Conservation (phyloP, 2,329 filamentous ascomycete genomes). For the Moelleriella libera region DNA sequence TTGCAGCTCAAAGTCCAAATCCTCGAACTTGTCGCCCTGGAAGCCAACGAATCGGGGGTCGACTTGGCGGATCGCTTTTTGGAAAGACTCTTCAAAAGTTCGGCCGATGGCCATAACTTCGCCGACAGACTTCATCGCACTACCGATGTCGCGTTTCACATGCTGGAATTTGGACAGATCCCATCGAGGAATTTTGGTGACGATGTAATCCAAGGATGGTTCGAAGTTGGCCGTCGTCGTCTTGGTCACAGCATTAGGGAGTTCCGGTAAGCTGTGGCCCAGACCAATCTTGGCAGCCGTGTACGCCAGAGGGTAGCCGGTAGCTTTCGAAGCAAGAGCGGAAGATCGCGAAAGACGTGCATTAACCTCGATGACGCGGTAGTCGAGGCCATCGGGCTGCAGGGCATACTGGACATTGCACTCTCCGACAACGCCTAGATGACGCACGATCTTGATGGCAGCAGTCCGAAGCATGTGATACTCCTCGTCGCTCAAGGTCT, state of each 20-base stretch:
- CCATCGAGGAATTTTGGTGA: constrained; percentile 98
- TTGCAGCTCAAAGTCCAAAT: constrained; percentile 76
- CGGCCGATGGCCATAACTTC: constrained; percentile 99
- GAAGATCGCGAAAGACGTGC: constrained; percentile 96
- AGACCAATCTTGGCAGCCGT: constrained; percentile 97
- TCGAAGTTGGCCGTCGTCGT: constrained; percentile 99
- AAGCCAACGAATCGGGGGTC: constrained; percentile 86
- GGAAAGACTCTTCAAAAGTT: constrained; percentile 97
- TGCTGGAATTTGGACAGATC: constrained; percentile 98
- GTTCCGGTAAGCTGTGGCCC: constrained; percentile 84
- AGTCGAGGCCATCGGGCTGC: constrained; percentile 92
- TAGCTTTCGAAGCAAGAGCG: constrained; percentile 92
- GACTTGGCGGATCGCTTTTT: constrained; percentile 96
- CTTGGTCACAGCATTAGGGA: constrained; percentile 96
- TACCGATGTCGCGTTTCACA: constrained; percentile 93
- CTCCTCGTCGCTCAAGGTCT: constrained; percentile 95
- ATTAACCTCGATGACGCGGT: constrained; percentile 98
- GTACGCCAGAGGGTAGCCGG: constrained; percentile 92
- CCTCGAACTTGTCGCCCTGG: constrained; percentile 88
- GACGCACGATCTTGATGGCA: constrained; percentile 95
- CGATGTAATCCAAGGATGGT: constrained; percentile 91
- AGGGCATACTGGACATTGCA: constrained; percentile 98
- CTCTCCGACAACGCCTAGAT: constrained; percentile 93
- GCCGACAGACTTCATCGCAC: constrained; percentile 97
- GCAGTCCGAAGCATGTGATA: constrained; percentile 98